phyloP scores from a whole-genome alignment of 1,284 basidiomycete species.

The Mycena sp. region DNA sequence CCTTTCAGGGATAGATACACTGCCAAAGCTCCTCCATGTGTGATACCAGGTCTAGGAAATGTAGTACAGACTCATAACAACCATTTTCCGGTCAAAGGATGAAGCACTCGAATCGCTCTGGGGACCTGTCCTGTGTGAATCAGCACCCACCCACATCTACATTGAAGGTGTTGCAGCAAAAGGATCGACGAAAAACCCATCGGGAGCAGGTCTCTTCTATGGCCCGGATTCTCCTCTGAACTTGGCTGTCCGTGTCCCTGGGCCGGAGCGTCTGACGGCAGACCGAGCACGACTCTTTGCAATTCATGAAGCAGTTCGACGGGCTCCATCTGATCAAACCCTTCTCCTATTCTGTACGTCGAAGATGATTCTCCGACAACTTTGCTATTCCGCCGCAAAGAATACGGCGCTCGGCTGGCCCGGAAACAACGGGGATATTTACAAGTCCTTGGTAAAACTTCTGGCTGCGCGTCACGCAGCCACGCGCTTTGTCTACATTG shows the following conservation, averaged over 20 bases:
- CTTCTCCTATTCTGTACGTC: no score
- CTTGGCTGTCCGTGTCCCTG: background rate
- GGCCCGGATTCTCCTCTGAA: background rate
- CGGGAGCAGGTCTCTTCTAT: background rate
- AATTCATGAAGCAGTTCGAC: background rate
- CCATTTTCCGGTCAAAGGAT: background rate
- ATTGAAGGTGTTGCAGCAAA: no score
- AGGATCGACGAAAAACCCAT: no score
- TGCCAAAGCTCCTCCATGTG: background rate
- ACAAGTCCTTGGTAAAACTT: background rate
- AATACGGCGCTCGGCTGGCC: slow-evolving; percentile 5
- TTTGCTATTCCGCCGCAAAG: slow-evolving; percentile 7
- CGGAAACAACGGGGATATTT: background rate
- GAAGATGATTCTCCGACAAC: background rate
- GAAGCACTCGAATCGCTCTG: no score
- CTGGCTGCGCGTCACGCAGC: no score
- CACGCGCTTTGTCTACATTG: no score
- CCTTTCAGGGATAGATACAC: background rate
- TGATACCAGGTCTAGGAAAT: background rate
- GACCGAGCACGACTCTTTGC: slow-evolving; percentile 6
- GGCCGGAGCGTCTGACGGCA: background rate
- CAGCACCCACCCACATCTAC: no score
- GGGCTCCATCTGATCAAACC: background rate
- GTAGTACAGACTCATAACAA: slow-evolving; percentile 2
- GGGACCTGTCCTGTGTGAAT: no score